These are phyloP conservation scores for Trichoderma virens DNA, from an alignment of 495 filamentous ascomycete species.

Conservation along the genomic window DNA sequence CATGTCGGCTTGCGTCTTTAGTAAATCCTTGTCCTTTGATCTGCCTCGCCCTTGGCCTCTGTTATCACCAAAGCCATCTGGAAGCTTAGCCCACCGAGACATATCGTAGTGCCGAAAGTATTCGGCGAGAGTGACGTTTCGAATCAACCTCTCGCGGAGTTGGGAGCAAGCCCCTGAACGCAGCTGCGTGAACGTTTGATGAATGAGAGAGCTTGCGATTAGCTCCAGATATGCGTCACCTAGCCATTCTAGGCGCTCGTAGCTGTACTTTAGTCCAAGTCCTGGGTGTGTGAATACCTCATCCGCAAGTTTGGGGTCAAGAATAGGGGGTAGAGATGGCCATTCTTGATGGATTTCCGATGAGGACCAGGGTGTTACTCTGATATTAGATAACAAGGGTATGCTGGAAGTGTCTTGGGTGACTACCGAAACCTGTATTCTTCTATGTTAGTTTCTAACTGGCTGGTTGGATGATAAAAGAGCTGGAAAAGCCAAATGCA, in stretches of 20 bases:
- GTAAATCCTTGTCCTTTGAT: constrained; percentile 41
- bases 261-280: constrained; percentile 37
- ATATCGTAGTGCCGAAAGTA: constrained; percentile 63
- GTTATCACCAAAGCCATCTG: constrained; percentile 31
- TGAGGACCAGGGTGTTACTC: constrained; percentile 9
- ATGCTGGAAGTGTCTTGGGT: neutral
- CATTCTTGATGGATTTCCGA: constrained; percentile 28
- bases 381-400: neutral
- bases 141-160: constrained; percentile 61
- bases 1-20: constrained; percentile 71
- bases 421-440: neutral
- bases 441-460: neutral
- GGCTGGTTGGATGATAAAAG: neutral
- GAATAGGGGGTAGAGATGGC: constrained; percentile 53
- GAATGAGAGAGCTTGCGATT: constrained; percentile 57
- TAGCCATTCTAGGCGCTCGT: constrained; percentile 68
- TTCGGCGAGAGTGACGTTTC: constrained; percentile 64
- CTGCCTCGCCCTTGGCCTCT: constrained; percentile 25
- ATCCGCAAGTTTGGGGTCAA: constrained; percentile 46
- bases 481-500: neutral
- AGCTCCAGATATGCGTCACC: constrained; percentile 70
- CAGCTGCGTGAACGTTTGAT: constrained; percentile 51
- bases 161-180: constrained; percentile 54
- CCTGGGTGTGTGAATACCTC: constrained; percentile 64
- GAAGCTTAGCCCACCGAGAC: constrained; percentile 49